Percentiles rank a stretch among this genome's conserved stretches.
Conservation (phyloP, 805 yeast genomes). For the Brettanomyces bruxellensis region DNA sequence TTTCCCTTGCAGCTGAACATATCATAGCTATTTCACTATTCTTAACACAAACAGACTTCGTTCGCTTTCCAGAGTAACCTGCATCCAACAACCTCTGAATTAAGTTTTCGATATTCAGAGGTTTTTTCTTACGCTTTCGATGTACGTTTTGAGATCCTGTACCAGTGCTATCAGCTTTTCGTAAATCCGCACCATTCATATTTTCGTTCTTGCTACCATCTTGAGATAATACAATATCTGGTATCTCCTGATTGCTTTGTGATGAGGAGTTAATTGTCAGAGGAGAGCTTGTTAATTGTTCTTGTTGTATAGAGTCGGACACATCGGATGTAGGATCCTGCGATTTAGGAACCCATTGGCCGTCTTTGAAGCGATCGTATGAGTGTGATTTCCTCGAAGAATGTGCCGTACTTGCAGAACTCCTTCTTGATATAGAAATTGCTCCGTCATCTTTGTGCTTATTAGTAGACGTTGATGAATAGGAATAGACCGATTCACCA, state of each 20-base stretch:
- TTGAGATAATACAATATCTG: background rate
- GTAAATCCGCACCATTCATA: background rate
- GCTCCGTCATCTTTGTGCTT: background rate
- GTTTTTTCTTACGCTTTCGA: conserved; percentile 6
- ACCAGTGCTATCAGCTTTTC: background rate
- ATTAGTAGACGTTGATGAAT: background rate
- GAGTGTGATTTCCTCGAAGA: background rate
- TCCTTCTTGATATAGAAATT: background rate
- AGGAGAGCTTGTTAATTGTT: background rate
- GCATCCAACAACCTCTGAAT: conserved; percentile 91
- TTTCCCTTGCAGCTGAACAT: conserved; percentile 82
- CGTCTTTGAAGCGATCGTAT: background rate
- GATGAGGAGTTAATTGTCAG: background rate
- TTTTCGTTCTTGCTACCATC: conserved; percentile 1
- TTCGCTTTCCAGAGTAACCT: conserved; percentile 90
- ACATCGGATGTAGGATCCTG: background rate
- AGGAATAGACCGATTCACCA: background rate
- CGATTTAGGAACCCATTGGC: background rate
- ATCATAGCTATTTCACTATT: conserved; percentile 82
- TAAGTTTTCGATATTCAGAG: conserved; percentile 64
- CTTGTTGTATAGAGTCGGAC: background rate
- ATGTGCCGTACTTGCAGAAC: conserved; percentile 1
- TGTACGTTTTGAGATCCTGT: background rate
- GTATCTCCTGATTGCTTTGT: background rate
- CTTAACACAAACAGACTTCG: conserved; percentile 81